Conservation (phyloP, 805 yeast genomes). For the Wickerhamiella alocasiicola region DNA sequence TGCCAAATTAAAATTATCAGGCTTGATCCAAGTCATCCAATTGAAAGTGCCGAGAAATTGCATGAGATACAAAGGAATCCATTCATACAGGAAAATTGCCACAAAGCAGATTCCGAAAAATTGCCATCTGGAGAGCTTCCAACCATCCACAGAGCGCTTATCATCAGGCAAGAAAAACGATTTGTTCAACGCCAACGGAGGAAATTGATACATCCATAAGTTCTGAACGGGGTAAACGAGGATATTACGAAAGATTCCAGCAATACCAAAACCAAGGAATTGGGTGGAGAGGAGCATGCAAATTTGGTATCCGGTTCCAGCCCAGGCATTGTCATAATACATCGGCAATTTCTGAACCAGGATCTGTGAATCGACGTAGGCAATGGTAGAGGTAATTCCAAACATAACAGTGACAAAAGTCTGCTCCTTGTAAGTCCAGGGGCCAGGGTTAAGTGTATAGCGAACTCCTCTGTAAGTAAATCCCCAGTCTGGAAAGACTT, state of each 20-base stretch:
- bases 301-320: slow-evolving; percentile 33
- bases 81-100: slow-evolving; percentile 43
- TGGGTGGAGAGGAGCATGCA: slow-evolving; percentile 37
- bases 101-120: slow-evolving; percentile 36
- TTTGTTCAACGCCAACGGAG: slow-evolving; percentile 46
- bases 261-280: slow-evolving; percentile 42
- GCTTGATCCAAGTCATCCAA: slow-evolving; percentile 49
- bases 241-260: slow-evolving; percentile 43
- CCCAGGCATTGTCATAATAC: slow-evolving; percentile 27
- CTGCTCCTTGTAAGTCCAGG: slow-evolving; percentile 37
- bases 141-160: slow-evolving; percentile 36
- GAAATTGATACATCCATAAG: slow-evolving; percentile 41
- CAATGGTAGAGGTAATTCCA: slow-evolving; percentile 14
- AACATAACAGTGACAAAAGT: slow-evolving; percentile 30
- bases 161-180: slow-evolving; percentile 22
- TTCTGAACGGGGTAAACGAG: slow-evolving; percentile 33
- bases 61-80: slow-evolving; percentile 60
- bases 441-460: slow-evolving; percentile 45
- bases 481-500: slow-evolving; percentile 36
- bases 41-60: slow-evolving; percentile 50
- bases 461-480: slow-evolving; percentile 31
- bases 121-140: slow-evolving; percentile 44
- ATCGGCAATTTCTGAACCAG: slow-evolving; percentile 25
- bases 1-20: slow-evolving; percentile 43
- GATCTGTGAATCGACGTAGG: slow-evolving; percentile 20